Evolutionary conservation across 1,284 basidiomycete genomes (phyloP), one percentile per base, ranked within the genome.

Genomic region (Cryptococcus sp.): DNA sequence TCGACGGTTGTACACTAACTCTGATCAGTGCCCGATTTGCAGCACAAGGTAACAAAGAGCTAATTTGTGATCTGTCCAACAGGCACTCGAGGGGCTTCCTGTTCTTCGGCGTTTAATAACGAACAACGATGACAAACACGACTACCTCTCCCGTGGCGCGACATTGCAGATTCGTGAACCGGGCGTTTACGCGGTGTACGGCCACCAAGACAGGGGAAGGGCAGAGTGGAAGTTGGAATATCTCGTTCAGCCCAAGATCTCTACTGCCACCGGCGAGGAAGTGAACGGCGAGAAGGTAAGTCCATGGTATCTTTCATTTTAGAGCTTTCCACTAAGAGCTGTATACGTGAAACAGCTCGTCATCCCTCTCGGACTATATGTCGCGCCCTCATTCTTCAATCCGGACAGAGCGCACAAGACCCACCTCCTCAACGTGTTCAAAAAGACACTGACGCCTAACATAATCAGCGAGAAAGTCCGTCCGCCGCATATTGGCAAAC

Each of bases 221-320:
- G 75, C 88, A 15, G 78, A 79, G 22, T 91, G 89, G 90, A 84
- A 84, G 58, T 87, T 91, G 64, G 87, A 89, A 58, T 92, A 92
- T 69, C 68, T 85, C 26, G 86, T 91, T 11, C 82, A 83, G 44
- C 84, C 87, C 63, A 81, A 83, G 20, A 76, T 79, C 43, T 74
- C 78, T 22, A 80, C 83, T 22, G 68, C 72, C 8, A 79, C 80
- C 3, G 82, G 83, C 25, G 81, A 79, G 61, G 65, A 77, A 19
- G 72, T 85, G 17, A 78, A 81, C 16, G 87, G 87, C 10, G 88
- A 89, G 78, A 88, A 87, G 67, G 74, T 76, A 46, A 50, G 67
- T 52, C 8, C 13, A 11, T 16, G 13, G 17, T 55, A 78, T 89
- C 46, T 19, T 49, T 11, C 46, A 20, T 22, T 29, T n/a, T n/a